These are phyloP conservation scores for Candida ortonii DNA, from an alignment of 805 yeast genomes.

Conservation along the genomic window DNA sequence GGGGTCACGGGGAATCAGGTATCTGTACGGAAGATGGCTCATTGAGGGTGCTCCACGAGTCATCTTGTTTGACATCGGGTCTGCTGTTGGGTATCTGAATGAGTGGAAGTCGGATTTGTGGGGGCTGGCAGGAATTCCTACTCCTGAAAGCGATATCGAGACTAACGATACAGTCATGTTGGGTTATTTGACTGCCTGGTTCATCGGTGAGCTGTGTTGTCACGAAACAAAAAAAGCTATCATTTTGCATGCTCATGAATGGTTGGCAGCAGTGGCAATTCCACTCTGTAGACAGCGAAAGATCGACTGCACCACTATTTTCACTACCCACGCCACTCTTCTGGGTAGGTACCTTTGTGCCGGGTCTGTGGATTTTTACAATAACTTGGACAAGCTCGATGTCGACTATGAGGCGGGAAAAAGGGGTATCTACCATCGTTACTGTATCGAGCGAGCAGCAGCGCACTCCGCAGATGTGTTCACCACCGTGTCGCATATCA, in stretches of 20 bases:
- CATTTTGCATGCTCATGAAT: constrained; percentile 92
- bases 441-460: constrained; percentile 95
- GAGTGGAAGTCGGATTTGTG: constrained; percentile 96
- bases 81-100: constrained; percentile 65
- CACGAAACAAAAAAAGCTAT: constrained; percentile 85
- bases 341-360: constrained; percentile 95
- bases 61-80: constrained; percentile 76
- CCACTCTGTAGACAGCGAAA: constrained; percentile 90
- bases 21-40: constrained; percentile 92
- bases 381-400: constrained; percentile 80
- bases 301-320: constrained; percentile 90
- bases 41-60: constrained; percentile 98
- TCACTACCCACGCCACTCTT: constrained; percentile 96
- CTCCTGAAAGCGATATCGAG: constrained; percentile 85
- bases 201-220: constrained; percentile 87
- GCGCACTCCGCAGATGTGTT: constrained; percentile 95
- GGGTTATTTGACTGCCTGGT: constrained; percentile 96
- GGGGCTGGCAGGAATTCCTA: constrained; percentile 88
- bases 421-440: constrained; percentile 94
- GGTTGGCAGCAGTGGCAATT: constrained; percentile 96
- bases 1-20: constrained; percentile 76
- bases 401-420: constrained; percentile 98
- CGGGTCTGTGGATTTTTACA: constrained; percentile 93
- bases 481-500: constrained; percentile 95
- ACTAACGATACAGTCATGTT: constrained; percentile 88